These are phyloP conservation scores for Nematocida sp. DNA, from an alignment of 371 early-diverging fungal species.

Conservation along the genomic window DNA sequence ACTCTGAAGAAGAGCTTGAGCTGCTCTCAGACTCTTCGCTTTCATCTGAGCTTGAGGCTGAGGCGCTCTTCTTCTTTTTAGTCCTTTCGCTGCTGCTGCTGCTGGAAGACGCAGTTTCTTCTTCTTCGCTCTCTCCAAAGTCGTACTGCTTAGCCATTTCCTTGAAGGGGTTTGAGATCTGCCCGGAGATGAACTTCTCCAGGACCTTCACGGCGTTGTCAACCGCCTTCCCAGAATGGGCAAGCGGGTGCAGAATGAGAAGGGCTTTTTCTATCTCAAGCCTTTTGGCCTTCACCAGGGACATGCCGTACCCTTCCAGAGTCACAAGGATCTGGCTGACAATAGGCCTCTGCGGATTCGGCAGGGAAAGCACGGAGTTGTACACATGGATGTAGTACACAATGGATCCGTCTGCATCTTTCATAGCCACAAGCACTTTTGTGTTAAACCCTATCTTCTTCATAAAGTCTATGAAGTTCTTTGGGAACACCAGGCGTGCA, in stretches of 20 bases:
- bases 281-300: conserved; percentile 3
- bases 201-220: not conserved
- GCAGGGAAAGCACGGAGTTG: not conserved
- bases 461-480: not conserved
- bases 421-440: not conserved
- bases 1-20: not conserved
- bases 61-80: not conserved
- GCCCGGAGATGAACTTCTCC: conserved; percentile 19
- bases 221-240: not conserved
- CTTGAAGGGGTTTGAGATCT: conserved; percentile 8
- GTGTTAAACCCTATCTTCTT: not conserved
- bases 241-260: not conserved
- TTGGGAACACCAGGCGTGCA: conserved; percentile 49
- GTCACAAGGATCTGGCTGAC: conserved; percentile 42
- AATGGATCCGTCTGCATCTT: conserved; percentile 4
- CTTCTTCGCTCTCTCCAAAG: not conserved
- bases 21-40: not conserved
- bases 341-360: conserved; percentile 42
- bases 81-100: not conserved
- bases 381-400: conserved; percentile 42
- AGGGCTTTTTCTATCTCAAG: conserved; percentile 42
- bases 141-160: not conserved
- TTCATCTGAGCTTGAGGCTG: not conserved
- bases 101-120: not conserved
- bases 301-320: conserved; percentile 26